Evolutionary conservation across 1,284 basidiomycete species (phyloP).

Genomic region (Veloboletus limbatus): DNA sequence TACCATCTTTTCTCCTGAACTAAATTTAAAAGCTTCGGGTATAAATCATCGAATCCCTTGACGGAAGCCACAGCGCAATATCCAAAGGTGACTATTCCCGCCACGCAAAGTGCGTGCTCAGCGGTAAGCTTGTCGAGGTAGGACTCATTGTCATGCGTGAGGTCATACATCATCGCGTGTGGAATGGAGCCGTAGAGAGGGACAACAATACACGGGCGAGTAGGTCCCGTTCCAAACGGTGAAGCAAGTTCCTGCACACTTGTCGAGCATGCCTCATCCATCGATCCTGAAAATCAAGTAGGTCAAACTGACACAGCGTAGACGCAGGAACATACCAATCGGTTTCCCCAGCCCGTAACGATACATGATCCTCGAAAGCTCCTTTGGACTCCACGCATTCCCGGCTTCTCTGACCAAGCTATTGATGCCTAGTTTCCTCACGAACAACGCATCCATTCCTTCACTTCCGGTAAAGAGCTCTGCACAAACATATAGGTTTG

Average conservation of each 20-base stretch:
- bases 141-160: constrained; percentile 95
- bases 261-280: constrained; percentile 85
- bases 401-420: constrained; percentile 89
- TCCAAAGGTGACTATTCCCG: constrained; percentile 84
- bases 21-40: constrained; percentile 85
- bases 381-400: constrained; percentile 86
- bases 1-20: constrained; percentile 83
- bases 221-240: constrained; percentile 75
- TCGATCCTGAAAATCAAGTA: constrained; percentile 59
- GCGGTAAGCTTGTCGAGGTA: constrained; percentile 85
- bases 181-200: constrained; percentile 82
- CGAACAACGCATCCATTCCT: constrained; percentile 90
- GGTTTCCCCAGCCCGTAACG: constrained; percentile 88
- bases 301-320: neutral
- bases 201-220: constrained; percentile 69
- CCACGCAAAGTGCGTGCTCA: constrained; percentile 90
- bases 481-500: constrained; percentile 92
- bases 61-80: constrained; percentile 86
- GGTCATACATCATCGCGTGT: constrained; percentile 90
- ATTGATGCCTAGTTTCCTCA: constrained; percentile 88
- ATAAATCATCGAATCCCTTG: constrained; percentile 96
- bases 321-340: constrained; percentile 54
- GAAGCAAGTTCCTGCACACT: constrained; percentile 72
- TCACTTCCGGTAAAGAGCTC: constrained; percentile 97
- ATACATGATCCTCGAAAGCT: constrained; percentile 83